These are phyloP conservation scores for Hydnum rufescens DNA, from an alignment of 768 basidiomycete genomes.

Conservation along the genomic window DNA sequence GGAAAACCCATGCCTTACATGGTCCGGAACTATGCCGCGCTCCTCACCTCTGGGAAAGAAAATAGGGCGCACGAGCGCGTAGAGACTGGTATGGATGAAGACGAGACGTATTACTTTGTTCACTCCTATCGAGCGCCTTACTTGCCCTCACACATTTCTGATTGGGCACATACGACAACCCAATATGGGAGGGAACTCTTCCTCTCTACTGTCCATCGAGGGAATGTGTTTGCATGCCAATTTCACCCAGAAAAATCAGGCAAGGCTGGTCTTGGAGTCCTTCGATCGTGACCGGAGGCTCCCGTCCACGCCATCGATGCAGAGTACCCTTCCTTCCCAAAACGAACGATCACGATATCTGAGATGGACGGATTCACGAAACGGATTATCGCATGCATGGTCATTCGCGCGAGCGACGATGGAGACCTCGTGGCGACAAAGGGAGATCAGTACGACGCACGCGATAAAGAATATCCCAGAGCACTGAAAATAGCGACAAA, in stretches of 20 bases:
- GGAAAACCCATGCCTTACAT: conserved; percentile 93
- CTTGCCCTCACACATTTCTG: conserved; percentile 21
- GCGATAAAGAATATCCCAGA: conserved; percentile 47
- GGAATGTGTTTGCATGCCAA: conserved; percentile 80
- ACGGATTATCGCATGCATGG: conserved; percentile 92
- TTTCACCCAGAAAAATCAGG: conserved; percentile 99
- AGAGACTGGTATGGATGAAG: conserved; percentile 27
- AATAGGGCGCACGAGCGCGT: conserved; percentile 19
- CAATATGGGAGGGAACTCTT: conserved; percentile 92
- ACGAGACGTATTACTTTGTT: conserved; percentile 77
- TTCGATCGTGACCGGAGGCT: conserved; percentile 55
- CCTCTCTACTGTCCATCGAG: conserved; percentile 61
- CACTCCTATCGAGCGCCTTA: conserved; percentile 85
- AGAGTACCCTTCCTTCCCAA: conserved; percentile 9
- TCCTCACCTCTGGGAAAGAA: conserved; percentile 21
- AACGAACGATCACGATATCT: background rate
- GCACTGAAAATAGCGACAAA: conserved; percentile 11
- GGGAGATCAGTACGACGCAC: conserved; percentile 97
- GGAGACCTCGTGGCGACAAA: conserved; percentile 98
- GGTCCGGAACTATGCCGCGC: conserved; percentile 78
- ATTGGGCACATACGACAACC: conserved; percentile 72
- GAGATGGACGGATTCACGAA: conserved; percentile 54
- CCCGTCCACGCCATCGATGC: conserved; percentile 12
- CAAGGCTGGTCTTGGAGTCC: conserved; percentile 56
- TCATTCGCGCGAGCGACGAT: conserved; percentile 86